Percentiles rank a stretch among this genome's conserved stretches.
Conservation (phyloP, 164 flowering plant genomes). For the Santalum album region DNA sequence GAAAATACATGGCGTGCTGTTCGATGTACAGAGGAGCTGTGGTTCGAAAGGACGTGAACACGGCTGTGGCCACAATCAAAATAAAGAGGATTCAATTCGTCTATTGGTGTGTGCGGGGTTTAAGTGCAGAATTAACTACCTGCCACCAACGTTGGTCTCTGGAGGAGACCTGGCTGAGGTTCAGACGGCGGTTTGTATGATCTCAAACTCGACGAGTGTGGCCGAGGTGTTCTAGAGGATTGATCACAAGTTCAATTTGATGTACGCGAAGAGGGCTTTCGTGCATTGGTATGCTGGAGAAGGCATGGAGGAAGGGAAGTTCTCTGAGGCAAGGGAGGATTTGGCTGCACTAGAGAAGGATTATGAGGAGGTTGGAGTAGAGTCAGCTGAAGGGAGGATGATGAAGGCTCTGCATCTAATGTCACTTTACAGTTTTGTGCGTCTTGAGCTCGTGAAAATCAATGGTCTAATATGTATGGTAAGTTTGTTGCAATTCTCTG, state of each 20-base stretch:
- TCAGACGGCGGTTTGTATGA: slow-evolving; percentile 65
- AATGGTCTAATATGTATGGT: too few relatives aligned
- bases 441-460: too few relatives aligned
- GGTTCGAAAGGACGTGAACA: slow-evolving; percentile 68
- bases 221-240: slow-evolving; percentile 62
- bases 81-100: slow-evolving; percentile 66
- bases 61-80: slow-evolving; percentile 61
- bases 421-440: too few relatives aligned
- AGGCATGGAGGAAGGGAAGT: slow-evolving; percentile 78
- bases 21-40: slow-evolving; percentile 62
- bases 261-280: slow-evolving; percentile 64
- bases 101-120: slow-evolving; percentile 64
- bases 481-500: too few relatives aligned
- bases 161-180: slow-evolving; percentile 64
- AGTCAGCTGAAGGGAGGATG: slow-evolving; percentile 54
- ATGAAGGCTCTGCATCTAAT: too few relatives aligned
- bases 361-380: slow-evolving; percentile 61
- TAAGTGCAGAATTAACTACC: slow-evolving; percentile 58
- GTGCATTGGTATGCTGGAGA: slow-evolving; percentile 80
- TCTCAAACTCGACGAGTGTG: slow-evolving; percentile 52
- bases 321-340: slow-evolving; percentile 64
- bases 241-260: slow-evolving; percentile 58
- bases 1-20: slow-evolving; percentile 68
- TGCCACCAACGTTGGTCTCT: slow-evolving; percentile 60
- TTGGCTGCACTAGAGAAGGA: slow-evolving; percentile 61